phyloP scores from a whole-genome alignment of 345 rosid species.

The Punica granatum region DNA sequence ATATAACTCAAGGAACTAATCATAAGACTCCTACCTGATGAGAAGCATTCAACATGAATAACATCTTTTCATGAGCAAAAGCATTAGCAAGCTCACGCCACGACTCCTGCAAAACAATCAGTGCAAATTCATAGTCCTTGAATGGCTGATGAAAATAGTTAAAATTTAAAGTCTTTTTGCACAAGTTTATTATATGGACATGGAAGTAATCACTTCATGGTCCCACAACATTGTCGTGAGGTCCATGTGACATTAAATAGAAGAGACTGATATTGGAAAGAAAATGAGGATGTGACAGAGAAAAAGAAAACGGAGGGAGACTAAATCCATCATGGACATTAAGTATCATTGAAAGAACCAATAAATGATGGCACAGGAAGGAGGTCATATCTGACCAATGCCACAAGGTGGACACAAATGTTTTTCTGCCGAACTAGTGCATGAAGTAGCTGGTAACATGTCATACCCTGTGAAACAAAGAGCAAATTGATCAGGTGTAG shows the following conservation, averaged over 20 bases:
- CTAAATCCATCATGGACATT: background rate
- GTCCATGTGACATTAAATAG: background rate
- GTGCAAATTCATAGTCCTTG: conserved; percentile 2
- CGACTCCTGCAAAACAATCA: conserved; percentile 57
- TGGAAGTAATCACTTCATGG: background rate
- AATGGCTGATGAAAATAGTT: background rate
- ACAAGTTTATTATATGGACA: background rate
- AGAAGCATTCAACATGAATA: conserved; percentile 67
- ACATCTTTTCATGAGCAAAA: conserved; percentile 66
- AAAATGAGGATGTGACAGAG: background rate
- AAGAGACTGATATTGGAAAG: background rate
- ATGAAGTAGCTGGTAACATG: conserved; percentile 77
- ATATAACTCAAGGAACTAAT: conserved; percentile 5
- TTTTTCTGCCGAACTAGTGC: conserved; percentile 74
- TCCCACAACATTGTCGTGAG: background rate
- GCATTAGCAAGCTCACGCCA: conserved; percentile 87
- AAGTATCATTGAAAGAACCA: background rate
- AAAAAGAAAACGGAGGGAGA: background rate
- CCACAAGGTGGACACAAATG: conserved; percentile 69
- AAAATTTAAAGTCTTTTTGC: background rate
- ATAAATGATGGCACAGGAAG: background rate
- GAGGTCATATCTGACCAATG: conserved; percentile 52
- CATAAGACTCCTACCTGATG: conserved; percentile 60
- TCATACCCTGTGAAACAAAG: conserved; percentile 43
- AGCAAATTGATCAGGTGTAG: background rate